phyloP scores from a whole-genome alignment of 116 monocot genomes.

The Dioscorea cayenensis region DNA sequence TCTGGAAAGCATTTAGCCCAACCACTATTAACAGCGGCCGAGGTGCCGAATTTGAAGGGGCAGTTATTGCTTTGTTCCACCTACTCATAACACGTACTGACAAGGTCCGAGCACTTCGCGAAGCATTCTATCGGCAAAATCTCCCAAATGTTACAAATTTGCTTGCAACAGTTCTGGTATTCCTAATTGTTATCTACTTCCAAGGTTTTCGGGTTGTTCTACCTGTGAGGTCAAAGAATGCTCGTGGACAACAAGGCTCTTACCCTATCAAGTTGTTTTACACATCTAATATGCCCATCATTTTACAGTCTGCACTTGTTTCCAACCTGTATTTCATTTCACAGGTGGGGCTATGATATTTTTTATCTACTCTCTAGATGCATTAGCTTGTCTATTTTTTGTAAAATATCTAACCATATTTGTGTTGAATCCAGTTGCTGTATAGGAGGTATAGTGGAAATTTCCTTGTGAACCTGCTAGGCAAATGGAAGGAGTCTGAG shows the following conservation, averaged over 20 bases:
- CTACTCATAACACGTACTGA: constrained; percentile 52
- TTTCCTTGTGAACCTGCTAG: constrained; percentile 63
- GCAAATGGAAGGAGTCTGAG: constrained; percentile 65
- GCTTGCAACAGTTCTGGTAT: constrained; percentile 54
- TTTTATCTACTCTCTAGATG: neutral
- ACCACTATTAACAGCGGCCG: constrained; percentile 73
- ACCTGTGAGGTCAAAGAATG: constrained; percentile 72
- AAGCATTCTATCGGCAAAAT: constrained; percentile 63
- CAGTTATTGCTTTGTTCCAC: constrained; percentile 61
- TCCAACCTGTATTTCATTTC: constrained; percentile 66
- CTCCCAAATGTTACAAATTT: constrained; percentile 69
- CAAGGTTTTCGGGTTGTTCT: constrained; percentile 72
- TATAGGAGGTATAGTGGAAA: constrained; percentile 63
- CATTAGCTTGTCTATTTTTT: no score
- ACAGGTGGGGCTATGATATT: constrained; percentile 24
- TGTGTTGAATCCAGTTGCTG: constrained; percentile 30
- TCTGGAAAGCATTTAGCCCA: constrained; percentile 76
- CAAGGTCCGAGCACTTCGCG: constrained; percentile 61
- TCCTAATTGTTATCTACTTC: constrained; percentile 64
- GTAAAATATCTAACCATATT: no score
- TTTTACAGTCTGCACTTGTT: constrained; percentile 65
- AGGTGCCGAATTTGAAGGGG: constrained; percentile 68
- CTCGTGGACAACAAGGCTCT: constrained; percentile 66
- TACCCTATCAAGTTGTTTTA: constrained; percentile 72
- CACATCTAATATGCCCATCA: constrained; percentile 73